These are phyloP conservation scores for Heliamphora pulchella DNA, from an alignment of 179 eudicot genomes.

Conservation along the genomic window DNA sequence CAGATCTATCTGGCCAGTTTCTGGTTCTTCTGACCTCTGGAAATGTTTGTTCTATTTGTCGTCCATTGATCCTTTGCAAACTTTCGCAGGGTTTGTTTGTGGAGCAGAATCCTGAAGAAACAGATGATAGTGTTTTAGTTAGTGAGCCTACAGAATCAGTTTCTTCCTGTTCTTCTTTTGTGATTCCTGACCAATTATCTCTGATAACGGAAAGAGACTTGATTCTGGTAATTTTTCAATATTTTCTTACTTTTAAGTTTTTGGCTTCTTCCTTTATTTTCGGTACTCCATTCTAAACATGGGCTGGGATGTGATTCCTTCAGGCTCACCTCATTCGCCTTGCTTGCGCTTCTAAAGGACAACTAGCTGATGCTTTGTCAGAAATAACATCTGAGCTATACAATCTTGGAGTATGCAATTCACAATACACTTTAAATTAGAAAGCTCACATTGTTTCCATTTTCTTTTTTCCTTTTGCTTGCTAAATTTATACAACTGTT, in stretches of 20 bases:
- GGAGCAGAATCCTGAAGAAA: conserved; percentile 31
- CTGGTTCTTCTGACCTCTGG: background rate
- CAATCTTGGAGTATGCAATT: conserved; percentile 61
- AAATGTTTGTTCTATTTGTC: background rate
- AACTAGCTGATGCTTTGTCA: conserved; percentile 69
- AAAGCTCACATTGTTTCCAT: background rate
- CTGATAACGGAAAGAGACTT: conserved; percentile 58
- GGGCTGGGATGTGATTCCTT: conserved; percentile 10
- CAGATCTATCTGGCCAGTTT: background rate
- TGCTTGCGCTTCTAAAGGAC: conserved; percentile 83
- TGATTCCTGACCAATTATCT: conserved; percentile 37
- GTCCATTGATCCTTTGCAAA: background rate
- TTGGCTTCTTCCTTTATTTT: background rate
- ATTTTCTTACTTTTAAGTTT: background rate
- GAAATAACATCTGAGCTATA: conserved; percentile 75
- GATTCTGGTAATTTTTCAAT: conserved; percentile 46
- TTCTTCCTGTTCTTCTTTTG: conserved; percentile 39
- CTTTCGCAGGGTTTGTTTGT: conserved; percentile 34
- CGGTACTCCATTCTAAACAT: conserved; percentile 6
- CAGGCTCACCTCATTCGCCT: conserved; percentile 98
- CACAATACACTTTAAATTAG: background rate
- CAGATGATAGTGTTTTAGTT: conserved; percentile 38
- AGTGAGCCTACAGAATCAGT: conserved; percentile 39
- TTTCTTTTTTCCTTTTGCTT: background rate
- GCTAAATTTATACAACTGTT: conserved; percentile 3